phyloP scores from a whole-genome alignment of 208 protist genomes.

The Naegleria gruberi region DNA sequence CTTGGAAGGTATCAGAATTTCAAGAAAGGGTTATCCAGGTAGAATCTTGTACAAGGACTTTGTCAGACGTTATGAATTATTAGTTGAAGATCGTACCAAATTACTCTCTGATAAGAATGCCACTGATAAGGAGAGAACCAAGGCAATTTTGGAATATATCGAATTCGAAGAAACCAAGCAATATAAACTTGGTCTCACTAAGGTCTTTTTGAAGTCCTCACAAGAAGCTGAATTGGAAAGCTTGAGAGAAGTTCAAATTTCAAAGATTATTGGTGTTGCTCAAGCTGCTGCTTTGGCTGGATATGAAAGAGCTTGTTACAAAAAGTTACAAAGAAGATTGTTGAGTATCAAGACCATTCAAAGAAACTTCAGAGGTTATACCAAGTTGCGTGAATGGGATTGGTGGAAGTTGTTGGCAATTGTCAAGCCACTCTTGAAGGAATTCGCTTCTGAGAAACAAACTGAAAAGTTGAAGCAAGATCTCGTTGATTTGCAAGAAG shows the following conservation, averaged over 20 bases:
- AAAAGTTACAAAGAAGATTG: constrained; percentile 45
- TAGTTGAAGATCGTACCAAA: constrained; percentile 21
- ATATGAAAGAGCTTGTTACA: constrained; percentile 46
- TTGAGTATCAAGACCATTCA: constrained; percentile 54
- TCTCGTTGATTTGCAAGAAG: background rate
- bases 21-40: background rate
- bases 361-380: constrained; percentile 42
- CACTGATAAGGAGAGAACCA: background rate
- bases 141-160: background rate
- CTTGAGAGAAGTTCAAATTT: constrained; percentile 48
- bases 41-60: background rate
- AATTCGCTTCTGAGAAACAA: constrained; percentile 36
- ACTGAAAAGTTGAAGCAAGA: constrained; percentile 48
- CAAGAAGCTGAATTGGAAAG: constrained; percentile 58
- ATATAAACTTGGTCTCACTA: background rate
- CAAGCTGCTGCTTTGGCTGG: constrained; percentile 51
- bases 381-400: constrained; percentile 17
- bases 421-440: constrained; percentile 44
- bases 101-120: background rate
- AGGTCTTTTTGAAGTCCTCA: constrained; percentile 16
- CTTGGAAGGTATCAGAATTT: constrained; percentile 29
- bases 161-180: constrained; percentile 28
- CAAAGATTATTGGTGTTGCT: constrained; percentile 45
- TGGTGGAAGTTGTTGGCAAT: constrained; percentile 47
- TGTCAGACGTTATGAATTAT: background rate